Percentiles rank a stretch among this genome's conserved stretches.
Conservation (phyloP, 176 grass and related monocot species). For the Thinopyrum elongatum region DNA sequence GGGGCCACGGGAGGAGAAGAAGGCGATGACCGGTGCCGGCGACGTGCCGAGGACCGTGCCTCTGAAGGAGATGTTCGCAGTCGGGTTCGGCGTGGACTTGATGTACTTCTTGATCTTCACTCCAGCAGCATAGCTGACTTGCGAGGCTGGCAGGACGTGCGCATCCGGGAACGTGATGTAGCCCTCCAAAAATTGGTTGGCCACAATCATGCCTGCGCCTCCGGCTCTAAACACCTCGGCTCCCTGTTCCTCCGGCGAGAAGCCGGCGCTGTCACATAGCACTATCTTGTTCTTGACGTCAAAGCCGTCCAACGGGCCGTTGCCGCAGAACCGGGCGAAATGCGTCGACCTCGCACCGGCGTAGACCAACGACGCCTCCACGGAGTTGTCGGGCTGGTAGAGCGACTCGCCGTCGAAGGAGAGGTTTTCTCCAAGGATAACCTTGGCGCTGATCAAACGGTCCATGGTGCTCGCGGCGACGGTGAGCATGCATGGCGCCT, state of each 20-base stretch:
- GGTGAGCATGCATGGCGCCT: not conserved
- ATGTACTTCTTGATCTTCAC: conserved; percentile 17
- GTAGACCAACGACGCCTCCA: not conserved
- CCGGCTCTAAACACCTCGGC: not conserved
- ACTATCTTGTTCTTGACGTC: conserved; percentile 45
- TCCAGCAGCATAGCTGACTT: conserved; percentile 33
- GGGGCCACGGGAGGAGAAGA: conserved; percentile 50
- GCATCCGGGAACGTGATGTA: conserved; percentile 28
- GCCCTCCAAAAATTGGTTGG: not conserved
- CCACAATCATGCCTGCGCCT: conserved; percentile 35
- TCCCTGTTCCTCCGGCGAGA: not conserved
- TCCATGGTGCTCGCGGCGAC: conserved; percentile 44
- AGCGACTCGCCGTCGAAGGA: not conserved
- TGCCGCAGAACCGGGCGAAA: not conserved
- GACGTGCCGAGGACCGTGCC: conserved; percentile 30
- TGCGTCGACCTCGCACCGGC: not conserved
- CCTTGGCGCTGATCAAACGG: conserved; percentile 6
- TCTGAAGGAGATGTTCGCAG: not conserved
- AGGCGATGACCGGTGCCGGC: conserved; percentile 29
- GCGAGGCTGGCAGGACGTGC: conserved; percentile 32
- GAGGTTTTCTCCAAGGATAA: not conserved
- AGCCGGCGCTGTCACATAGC: not conserved
- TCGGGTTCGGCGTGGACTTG: not conserved
- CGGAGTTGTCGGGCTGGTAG: not conserved
- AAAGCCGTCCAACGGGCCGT: not conserved